Base-by-base conservation (phyloP, 139 green algal species). In the Coelastrella sp. region DNA sequence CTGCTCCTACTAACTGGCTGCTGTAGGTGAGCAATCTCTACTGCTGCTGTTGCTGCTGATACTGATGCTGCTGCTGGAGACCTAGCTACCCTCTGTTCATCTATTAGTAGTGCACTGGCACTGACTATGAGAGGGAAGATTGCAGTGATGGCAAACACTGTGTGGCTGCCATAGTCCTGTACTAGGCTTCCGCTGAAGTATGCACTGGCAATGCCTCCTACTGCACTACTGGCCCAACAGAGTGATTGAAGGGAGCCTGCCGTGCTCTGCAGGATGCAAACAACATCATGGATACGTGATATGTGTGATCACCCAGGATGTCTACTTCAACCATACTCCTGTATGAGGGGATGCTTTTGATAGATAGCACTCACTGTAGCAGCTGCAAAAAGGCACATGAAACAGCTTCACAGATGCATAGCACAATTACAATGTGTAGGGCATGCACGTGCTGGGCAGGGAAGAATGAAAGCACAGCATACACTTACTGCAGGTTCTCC, bases 171-270 rank as follows among this genome's bases (percentile, higher is more conserved):
- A 30, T 85, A 89, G 2, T 80, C 50, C 62, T 96, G 83, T 30
- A 98, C 94, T 3, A 98, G 89, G 0, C 86, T 94, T 25, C 97
- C 96, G 40, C 87, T 92, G 83, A 97, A 98, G 91, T 98, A 99
- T 7, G 96, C 93, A 34, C 76, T 94, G 2, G 91, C 60, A 43
- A 99, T 95, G 75, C 92, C 93, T 5, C 97, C 97, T 0, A 96
- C 67, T 0, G 96, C 92, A 11, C 89, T 86, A 2, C 91, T 96
- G 32, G 87, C 95, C 96, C 97, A 99, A 89, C 96, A 99, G 19
- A 99, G 89, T 11, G 90, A 96, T 90, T 99, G 97, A 60, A 99
- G 91, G 2, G 87, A 94, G 15, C 96, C 97, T 8, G 95, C 91
- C 2, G 90, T 94, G 17, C 82, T 86, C 92, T 98, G 93, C 51